phyloP scores from a whole-genome alignment of 2,329 filamentous ascomycete species.

The Diaporthe sp. region DNA sequence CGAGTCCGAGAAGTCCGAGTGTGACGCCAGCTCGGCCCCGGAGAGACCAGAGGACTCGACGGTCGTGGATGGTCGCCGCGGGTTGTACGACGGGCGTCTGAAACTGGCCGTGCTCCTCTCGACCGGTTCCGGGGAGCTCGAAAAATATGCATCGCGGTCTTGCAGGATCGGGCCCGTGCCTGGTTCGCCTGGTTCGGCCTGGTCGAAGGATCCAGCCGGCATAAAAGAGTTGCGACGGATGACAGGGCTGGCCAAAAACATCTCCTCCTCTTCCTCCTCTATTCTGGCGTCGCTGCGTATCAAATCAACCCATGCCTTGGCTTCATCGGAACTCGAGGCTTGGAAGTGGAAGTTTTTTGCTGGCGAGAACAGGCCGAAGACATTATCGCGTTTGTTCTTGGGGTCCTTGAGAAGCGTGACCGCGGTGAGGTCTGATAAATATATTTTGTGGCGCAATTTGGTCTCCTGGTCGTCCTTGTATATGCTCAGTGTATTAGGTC shows the following conservation, averaged over 20 bases:
- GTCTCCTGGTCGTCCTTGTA: conserved; percentile 94
- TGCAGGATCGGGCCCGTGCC: conserved; percentile 38
- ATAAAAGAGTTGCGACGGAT: conserved; percentile 62
- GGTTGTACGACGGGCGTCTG: conserved; percentile 68
- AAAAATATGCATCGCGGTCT: conserved; percentile 59
- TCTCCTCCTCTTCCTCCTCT: conserved; percentile 89
- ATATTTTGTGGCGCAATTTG: conserved; percentile 89
- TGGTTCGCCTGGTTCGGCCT: conserved; percentile 34
- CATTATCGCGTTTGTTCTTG: conserved; percentile 86
- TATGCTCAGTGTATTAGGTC: conserved; percentile 89
- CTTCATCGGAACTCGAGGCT: conserved; percentile 78
- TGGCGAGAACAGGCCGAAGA: conserved; percentile 93
- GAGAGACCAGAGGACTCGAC: conserved; percentile 74
- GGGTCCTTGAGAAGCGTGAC: conserved; percentile 90
- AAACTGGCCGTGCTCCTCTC: conserved; percentile 52
- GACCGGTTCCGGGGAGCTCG: conserved; percentile 73
- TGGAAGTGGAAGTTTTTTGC: conserved; percentile 93
- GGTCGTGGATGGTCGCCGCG: conserved; percentile 47
- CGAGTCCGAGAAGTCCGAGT: conserved; percentile 87
- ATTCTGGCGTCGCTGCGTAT: conserved; percentile 86
- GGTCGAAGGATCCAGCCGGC: conserved; percentile 37
- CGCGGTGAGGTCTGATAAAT: conserved; percentile 89
- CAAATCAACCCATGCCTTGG: conserved; percentile 86
- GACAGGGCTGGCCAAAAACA: conserved; percentile 78
- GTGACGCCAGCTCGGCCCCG: conserved; percentile 78